These are phyloP conservation scores for Calonectria naviculata DNA, from an alignment of 2,329 filamentous ascomycete genomes.

Conservation along the genomic window DNA sequence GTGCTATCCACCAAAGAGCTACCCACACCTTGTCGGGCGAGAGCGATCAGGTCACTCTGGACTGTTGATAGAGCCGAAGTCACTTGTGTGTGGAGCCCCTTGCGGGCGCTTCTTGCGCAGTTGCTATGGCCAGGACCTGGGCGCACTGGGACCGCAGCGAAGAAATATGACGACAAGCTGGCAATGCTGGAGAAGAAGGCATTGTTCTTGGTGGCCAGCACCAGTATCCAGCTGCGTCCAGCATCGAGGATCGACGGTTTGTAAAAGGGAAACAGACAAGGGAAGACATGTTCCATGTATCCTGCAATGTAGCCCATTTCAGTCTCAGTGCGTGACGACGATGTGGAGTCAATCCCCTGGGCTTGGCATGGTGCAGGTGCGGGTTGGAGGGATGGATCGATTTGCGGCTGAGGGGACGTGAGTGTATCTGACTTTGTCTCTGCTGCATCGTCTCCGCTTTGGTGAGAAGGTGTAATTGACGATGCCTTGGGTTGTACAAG, in stretches of 20 bases:
- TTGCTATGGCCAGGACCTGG: slow-evolving; percentile 4
- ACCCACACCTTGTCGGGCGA: slow-evolving; percentile 15
- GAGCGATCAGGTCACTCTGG: slow-evolving; percentile 25
- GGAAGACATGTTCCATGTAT: slow-evolving; percentile 53
- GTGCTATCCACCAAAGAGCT: neutral
- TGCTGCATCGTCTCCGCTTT: neutral
- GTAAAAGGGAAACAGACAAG: slow-evolving; percentile 67
- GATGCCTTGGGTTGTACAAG: neutral
- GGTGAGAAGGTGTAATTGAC: neutral
- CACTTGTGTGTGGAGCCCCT: slow-evolving; percentile 7
- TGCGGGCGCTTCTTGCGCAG: neutral
- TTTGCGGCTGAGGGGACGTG: neutral
- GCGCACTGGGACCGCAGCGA: neutral
- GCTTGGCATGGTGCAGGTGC: neutral
- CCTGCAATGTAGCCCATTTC: slow-evolving; percentile 19
- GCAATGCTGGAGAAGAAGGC: slow-evolving; percentile 61
- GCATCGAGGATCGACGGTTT: slow-evolving; percentile 58
- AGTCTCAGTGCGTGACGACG: neutral
- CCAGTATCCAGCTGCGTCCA: slow-evolving; percentile 65
- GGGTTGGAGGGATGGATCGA: neutral
- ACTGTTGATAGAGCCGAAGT: slow-evolving; percentile 7
- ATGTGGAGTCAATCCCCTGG: neutral
- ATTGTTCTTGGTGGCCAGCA: slow-evolving; percentile 60
- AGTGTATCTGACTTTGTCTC: neutral
- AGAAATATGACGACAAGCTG: slow-evolving; percentile 37